Base-by-base conservation (phyloP, 805 yeast genomes). In the Kuraishia molischiana region DNA sequence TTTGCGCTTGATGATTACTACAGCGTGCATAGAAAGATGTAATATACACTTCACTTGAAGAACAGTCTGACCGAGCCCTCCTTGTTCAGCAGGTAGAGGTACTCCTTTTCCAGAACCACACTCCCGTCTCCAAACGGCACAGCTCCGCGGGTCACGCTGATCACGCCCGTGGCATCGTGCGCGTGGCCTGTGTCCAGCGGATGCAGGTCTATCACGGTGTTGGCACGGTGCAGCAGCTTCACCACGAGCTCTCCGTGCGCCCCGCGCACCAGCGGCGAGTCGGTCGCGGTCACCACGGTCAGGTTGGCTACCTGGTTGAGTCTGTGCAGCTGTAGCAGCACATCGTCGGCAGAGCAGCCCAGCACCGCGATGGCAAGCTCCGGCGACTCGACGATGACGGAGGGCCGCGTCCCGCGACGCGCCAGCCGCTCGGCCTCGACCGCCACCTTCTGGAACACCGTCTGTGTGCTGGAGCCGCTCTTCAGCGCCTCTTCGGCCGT, bases 131-230 rank as follows among this genome's bases (percentile, higher is more conserved):
- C 47, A n/a, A 45, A 44, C 3, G 67, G 58, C 2, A 64, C 41
- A 2, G 77, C 62, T 0, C 95, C 95, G 36, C 59, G 61, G 0
- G 78, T 57, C 0, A 86, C 66, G 0, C 72, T 64, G 30, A 86
- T 51, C 3, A 79, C 66, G 1, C 95, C 95, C 0, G 95, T 80
- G 2, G 84, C 72, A 52, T 86, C 95, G 33, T 72, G 74, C 0
- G 95, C 95, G 47, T 85, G 66, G 0, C 95, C 95, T 0, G 95
- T 85, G 3, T 72, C 65, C 41, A 86, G 59, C 1, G 95, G 87
- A 47, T 73, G 70, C 26, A 85, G 51, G 17, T 69, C 63, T n/a
- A 85, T 45, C 29, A 75, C 63, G 31, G 76, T 42, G 24, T 66
- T 62, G 0, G 84, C 62, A 39, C 70, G 66, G 46, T 77, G 76